Evolutionary conservation across 257 asterid genomes (phyloP).

Genomic region (Parsonsia alboflavescens): DNA sequence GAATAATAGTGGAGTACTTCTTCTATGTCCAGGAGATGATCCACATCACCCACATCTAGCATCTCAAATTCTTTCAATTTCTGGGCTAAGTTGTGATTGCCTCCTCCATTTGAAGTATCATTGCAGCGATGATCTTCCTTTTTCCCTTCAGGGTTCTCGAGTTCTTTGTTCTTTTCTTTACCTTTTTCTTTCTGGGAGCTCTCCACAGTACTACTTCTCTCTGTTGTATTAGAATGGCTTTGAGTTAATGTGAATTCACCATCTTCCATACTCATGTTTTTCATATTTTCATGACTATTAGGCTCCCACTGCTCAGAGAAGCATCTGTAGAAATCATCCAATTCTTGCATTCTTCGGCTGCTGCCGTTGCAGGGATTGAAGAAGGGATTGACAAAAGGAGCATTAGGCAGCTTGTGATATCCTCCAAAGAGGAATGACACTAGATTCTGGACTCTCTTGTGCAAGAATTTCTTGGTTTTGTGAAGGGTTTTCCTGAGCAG

Average conservation of each 20-base stretch:
- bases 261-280: slow-evolving; percentile 22
- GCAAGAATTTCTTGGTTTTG: slow-evolving; percentile 47
- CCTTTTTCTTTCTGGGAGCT: slow-evolving; percentile 16
- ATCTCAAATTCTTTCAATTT: slow-evolving; percentile 66
- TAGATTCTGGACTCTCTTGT: slow-evolving; percentile 38
- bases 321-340: slow-evolving; percentile 33
- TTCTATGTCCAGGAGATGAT: slow-evolving; percentile 69
- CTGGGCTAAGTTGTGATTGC: slow-evolving; percentile 29
- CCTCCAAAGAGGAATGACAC: slow-evolving; percentile 38
- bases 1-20: slow-evolving; percentile 76
- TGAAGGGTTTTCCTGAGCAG: slow-evolving; percentile 44
- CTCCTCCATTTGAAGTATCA: slow-evolving; percentile 26
- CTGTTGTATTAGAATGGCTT: slow-evolving; percentile 26
- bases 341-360: slow-evolving; percentile 26
- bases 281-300: slow-evolving; percentile 16
- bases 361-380: slow-evolving; percentile 20
- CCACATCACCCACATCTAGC: slow-evolving; percentile 59
- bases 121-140: slow-evolving; percentile 18
- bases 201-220: slow-evolving; percentile 17
- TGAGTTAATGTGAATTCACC: slow-evolving; percentile 24
- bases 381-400: slow-evolving; percentile 28
- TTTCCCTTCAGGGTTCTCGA: slow-evolving; percentile 12
- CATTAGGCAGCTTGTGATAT: slow-evolving; percentile 37
- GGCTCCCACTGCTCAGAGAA: slow-evolving; percentile 36
- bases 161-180: slow-evolving; percentile 31